Percentiles rank a stretch among this genome's conserved stretches.
These are phyloP conservation scores for Thraustochytrium striatum DNA, from an alignment of 352 stramenopile species.

Conservation along the genomic window DNA sequence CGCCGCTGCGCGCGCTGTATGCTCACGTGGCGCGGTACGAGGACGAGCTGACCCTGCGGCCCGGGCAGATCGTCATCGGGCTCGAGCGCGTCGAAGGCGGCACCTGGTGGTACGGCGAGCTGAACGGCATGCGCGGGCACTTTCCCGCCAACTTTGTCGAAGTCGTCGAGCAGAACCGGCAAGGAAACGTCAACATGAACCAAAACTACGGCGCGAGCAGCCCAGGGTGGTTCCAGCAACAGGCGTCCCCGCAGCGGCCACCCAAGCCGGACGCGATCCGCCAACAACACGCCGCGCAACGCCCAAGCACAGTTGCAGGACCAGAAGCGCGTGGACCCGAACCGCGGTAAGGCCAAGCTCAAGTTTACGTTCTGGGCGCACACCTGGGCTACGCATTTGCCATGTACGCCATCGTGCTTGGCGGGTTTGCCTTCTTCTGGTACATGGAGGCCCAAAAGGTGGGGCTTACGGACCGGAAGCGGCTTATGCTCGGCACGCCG, in stretches of 20 bases:
- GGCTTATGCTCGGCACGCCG: conserved; percentile 7
- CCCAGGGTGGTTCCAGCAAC: conserved; percentile 13
- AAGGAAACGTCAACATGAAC: background rate
- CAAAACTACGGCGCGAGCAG: conserved; percentile 7
- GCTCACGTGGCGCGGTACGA: conserved; percentile 32
- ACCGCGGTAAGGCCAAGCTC: background rate
- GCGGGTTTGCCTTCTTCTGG: conserved; percentile 23
- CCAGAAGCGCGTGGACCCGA: background rate
- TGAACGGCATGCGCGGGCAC: conserved; percentile 35
- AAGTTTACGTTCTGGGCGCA: conserved; percentile 14
- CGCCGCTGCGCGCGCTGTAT: conserved; percentile 25
- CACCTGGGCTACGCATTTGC: conserved; percentile 41
- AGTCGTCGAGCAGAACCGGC: background rate
- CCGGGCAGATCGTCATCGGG: conserved; percentile 22
- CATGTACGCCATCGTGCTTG: conserved; percentile 11
- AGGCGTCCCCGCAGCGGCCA: background rate
- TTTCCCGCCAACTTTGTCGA: conserved; percentile 40
- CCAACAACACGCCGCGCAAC: background rate
- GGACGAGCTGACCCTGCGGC: conserved; percentile 33
- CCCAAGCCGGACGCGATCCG: background rate
- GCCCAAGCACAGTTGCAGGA: background rate
- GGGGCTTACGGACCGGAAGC: background rate
- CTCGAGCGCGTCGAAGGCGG: conserved; percentile 26
- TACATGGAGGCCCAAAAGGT: conserved; percentile 4
- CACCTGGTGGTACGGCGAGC: conserved; percentile 31